Evolutionary conservation across 768 basidiomycete genomes (phyloP), one percentile per base, ranked within the genome.

Genomic region (Zangia roseola): DNA sequence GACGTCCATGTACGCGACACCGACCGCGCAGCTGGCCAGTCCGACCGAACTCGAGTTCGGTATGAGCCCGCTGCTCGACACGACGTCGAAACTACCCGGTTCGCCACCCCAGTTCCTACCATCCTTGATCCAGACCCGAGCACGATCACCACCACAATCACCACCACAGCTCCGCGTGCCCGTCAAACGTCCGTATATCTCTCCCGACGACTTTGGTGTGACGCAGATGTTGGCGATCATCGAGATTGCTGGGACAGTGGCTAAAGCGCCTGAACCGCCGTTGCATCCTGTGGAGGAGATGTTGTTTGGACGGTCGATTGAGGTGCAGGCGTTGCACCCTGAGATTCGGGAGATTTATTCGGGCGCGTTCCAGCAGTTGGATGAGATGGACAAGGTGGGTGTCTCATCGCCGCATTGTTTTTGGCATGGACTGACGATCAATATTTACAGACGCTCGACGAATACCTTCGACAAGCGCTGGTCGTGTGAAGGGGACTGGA

Each of bases 141-240:
- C 31, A 31, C 6, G 6, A 9, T 4, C 14, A 6, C 12, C n/a
- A 14, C 19, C 6, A 7, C 45, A 19, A 7, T 14, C 38, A 0
- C 55, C 31, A 33, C 8, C 49, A 0, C 52, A 24, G 9, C 6
- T 21, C 1, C 53, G 54, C 1, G 16, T n/a, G 24, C 69, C 70
- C 35, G 8, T 30, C 38, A 81, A 74, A 53, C 77, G 69, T 38
- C 73, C 76, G 28, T 63, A 80, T 36, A 67, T 86, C 40, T 80
- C 80, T n/a, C 78, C 76, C 52, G 84, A 94, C 61, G 91, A 94
- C 65, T 94, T 94, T 69, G 94, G 94, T 2, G 72, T 95, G 21
- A 70, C 80, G 8, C 78, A 84, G 43, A 93, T 97, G 90, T 78
- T 97, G 78, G 86, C 90, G 21, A 76, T 94, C 36, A 92, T 97